Percentiles rank a stretch among this genome's conserved stretches.
These are phyloP conservation scores for Fusarium acutatum DNA, from an alignment of 2,329 filamentous ascomycete genomes.

Conservation along the genomic window DNA sequence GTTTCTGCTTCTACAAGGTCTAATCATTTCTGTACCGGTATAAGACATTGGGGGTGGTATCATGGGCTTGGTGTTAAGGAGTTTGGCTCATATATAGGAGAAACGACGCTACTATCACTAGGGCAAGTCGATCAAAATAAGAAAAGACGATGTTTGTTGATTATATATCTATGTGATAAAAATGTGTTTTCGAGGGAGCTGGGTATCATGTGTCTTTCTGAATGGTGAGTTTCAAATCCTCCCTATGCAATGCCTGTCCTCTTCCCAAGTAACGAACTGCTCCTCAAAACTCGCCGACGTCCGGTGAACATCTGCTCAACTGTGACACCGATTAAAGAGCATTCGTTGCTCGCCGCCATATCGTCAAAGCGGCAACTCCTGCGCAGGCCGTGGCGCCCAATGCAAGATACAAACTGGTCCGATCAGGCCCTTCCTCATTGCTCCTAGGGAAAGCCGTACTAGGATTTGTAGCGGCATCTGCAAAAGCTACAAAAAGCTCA, in stretches of 20 bases:
- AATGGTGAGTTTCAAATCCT: conserved; percentile 39
- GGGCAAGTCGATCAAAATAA: background rate
- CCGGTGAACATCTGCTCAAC: background rate
- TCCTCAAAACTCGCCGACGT: background rate
- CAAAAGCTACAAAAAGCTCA: conserved; percentile 90
- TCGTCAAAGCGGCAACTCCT: conserved; percentile 69
- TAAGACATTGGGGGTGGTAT: background rate
- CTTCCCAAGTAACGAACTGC: background rate
- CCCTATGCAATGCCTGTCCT: conserved; percentile 17
- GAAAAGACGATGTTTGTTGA: conserved; percentile 25
- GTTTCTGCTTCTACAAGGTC: conserved; percentile 97
- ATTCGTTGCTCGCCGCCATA: conserved; percentile 68
- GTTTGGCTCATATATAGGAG: background rate
- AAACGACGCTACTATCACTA: background rate
- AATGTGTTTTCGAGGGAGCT: conserved; percentile 31
- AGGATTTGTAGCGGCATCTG: conserved; percentile 90
- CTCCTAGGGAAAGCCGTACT: conserved; percentile 88
- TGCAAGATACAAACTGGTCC: conserved; percentile 86
- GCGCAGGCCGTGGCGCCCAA: conserved; percentile 76
- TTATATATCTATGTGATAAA: conserved; percentile 29
- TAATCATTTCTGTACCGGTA: conserved; percentile 46
- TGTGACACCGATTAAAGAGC: conserved; percentile 44
- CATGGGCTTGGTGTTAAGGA: conserved; percentile 9
- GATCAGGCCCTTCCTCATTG: conserved; percentile 85
- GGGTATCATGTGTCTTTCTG: conserved; percentile 45